These are phyloP conservation scores for Fusarium fracticaudum DNA, from an alignment of 2,329 filamentous ascomycete genomes.

Conservation along the genomic window DNA sequence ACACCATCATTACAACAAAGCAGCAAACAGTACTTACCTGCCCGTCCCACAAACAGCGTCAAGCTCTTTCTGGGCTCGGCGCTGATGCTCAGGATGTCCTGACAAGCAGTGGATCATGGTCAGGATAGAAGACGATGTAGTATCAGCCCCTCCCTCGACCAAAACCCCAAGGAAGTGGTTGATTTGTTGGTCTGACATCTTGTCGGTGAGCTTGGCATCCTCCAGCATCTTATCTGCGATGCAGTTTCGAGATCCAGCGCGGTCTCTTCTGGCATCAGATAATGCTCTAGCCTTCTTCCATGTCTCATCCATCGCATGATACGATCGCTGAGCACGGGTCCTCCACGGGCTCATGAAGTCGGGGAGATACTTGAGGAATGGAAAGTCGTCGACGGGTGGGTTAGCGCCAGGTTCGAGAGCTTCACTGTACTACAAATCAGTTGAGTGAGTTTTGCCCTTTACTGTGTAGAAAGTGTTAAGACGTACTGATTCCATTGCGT, in stretches of 20 bases:
- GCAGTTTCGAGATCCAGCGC: background rate
- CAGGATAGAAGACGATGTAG: background rate
- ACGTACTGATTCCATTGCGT: background rate
- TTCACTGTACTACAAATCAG: background rate
- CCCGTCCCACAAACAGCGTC: background rate
- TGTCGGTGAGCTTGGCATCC: accelerated
- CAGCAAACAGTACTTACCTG: background rate
- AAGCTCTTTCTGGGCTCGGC: background rate
- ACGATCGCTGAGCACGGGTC: background rate
- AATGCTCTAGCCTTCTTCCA: background rate
- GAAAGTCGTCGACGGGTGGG: background rate
- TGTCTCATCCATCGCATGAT: background rate
- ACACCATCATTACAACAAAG: accelerated
- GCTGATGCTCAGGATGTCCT: background rate
- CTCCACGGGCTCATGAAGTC: background rate
- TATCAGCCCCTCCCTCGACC: background rate
- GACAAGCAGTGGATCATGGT: background rate
- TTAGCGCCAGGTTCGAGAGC: background rate
- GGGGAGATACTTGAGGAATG: background rate
- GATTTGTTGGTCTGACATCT: background rate
- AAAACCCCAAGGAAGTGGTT: background rate
- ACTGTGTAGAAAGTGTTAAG: too few species aligned
- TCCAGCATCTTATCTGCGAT: background rate
- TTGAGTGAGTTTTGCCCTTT: too few species aligned
- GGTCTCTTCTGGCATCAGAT: background rate